Evolutionary conservation across 2,329 filamentous ascomycete species (phyloP).

Genomic region (Leptographium procerum): DNA sequence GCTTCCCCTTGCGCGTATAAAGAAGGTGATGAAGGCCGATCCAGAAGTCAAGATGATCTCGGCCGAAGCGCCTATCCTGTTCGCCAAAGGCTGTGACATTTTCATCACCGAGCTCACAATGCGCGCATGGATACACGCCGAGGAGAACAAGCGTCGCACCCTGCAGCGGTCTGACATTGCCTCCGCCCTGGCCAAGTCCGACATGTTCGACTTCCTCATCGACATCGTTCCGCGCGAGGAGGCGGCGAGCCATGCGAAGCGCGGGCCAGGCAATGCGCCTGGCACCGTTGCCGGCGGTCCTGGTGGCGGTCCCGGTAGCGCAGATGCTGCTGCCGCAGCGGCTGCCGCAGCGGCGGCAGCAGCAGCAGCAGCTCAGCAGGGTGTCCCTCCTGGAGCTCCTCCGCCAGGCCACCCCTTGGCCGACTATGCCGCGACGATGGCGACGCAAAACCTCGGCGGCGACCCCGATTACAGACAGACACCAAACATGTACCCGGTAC

Average conservation of each 20-base stretch:
- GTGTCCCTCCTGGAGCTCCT: slow-evolving; percentile 36
- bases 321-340: slow-evolving; percentile 8
- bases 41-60: slow-evolving; percentile 99
- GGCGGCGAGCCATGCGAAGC: slow-evolving; percentile 73
- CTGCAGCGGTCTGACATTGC: slow-evolving; percentile 94
- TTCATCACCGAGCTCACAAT: slow-evolving; percentile 99
- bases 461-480: slow-evolving; percentile 73
- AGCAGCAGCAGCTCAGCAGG: slow-evolving; percentile 24
- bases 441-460: slow-evolving; percentile 49
- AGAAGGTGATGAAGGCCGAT: slow-evolving; percentile 99
- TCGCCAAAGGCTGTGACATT: slow-evolving; percentile 97
- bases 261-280: slow-evolving; percentile 38
- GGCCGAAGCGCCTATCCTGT: slow-evolving; percentile 92
- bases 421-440: slow-evolving; percentile 44
- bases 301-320: neutral
- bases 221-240: slow-evolving; percentile 97
- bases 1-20: slow-evolving; percentile 91
- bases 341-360: slow-evolving; percentile 12
- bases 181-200: slow-evolving; percentile 87
- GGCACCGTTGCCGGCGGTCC: slow-evolving; percentile 23
- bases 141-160: slow-evolving; percentile 95
- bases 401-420: slow-evolving; percentile 43
- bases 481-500: slow-evolving; percentile 69
- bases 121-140: slow-evolving; percentile 98
- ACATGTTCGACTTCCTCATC: slow-evolving; percentile 99